phyloP scores from a whole-genome alignment of 495 filamentous ascomycete genomes.

The Neurospora sp. region DNA sequence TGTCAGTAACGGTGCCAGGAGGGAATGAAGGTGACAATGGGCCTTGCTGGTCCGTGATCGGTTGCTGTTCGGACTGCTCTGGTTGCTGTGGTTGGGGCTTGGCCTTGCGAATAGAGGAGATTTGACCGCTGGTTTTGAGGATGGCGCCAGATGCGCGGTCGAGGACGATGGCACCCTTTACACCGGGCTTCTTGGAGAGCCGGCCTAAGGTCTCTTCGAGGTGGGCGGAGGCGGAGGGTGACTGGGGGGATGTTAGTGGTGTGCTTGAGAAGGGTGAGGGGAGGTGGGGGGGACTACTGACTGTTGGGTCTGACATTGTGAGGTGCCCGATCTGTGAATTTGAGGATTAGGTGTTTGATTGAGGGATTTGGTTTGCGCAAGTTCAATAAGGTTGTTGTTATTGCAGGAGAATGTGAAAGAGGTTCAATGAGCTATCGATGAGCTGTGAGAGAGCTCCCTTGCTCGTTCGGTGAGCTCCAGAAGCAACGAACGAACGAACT shows the following conservation, averaged over 20 bases:
- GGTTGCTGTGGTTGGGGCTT: conserved; percentile 9
- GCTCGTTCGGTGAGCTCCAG: neutral
- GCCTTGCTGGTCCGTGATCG: neutral
- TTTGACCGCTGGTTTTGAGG: conserved; percentile 49
- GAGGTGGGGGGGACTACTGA: neutral
- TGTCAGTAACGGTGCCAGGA: neutral
- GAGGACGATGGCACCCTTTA: conserved; percentile 52
- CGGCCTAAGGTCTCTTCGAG: conserved; percentile 45
- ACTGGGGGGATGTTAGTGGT: neutral
- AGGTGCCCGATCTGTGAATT: neutral
- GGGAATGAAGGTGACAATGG: neutral
- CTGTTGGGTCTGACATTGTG: neutral
- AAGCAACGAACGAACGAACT: neutral
- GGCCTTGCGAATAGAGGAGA: conserved; percentile 34
- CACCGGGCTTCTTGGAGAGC: conserved; percentile 54
- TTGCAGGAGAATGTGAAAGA: neutral
- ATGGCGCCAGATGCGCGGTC: conserved; percentile 51
- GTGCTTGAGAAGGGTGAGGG: neutral
- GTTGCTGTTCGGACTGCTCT: neutral
- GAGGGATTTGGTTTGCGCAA: neutral
- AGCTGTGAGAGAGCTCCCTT: neutral
- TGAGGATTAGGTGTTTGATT: neutral
- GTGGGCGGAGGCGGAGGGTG: conserved; percentile 15
- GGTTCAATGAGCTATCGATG: neutral
- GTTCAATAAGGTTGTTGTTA: neutral